Evolutionary conservation across 371 early-diverging fungal genomes (phyloP).

Genomic region (Polyrhizophydium stewartii): DNA sequence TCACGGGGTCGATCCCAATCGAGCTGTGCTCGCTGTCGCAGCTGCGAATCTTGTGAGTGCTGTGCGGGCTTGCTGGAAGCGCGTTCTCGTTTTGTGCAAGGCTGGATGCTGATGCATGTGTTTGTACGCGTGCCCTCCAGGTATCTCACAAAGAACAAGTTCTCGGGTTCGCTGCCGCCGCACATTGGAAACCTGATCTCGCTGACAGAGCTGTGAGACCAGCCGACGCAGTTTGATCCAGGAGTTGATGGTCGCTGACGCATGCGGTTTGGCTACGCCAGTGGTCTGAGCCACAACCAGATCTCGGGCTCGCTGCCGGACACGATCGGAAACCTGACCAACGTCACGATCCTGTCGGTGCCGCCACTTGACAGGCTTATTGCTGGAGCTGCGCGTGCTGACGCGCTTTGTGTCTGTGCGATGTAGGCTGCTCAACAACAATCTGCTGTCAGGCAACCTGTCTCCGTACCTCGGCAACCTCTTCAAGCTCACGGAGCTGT

Average conservation of each 20-base stretch:
- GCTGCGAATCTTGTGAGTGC: too few relatives aligned
- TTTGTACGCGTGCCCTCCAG: neutral
- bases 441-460: neutral
- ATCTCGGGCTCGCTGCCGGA: neutral
- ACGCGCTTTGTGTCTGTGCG: neutral
- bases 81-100: neutral
- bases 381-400: neutral
- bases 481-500: neutral
- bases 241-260: neutral
- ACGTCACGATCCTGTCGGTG: neutral
- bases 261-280: neutral
- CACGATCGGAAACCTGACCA: neutral
- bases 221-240: neutral
- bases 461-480: neutral
- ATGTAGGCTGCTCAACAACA: neutral
- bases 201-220: neutral
- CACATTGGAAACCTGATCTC: neutral
- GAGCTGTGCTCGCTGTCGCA: too few relatives aligned
- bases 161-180: neutral
- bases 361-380: neutral
- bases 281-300: slow-evolving; percentile 1
- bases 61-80: too few relatives aligned
- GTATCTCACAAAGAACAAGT: neutral
- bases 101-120: slow-evolving; percentile 1
- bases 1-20: too few relatives aligned